Base-by-base conservation (phyloP, 495 filamentous ascomycete species). In the Penicillium paradoxum region DNA sequence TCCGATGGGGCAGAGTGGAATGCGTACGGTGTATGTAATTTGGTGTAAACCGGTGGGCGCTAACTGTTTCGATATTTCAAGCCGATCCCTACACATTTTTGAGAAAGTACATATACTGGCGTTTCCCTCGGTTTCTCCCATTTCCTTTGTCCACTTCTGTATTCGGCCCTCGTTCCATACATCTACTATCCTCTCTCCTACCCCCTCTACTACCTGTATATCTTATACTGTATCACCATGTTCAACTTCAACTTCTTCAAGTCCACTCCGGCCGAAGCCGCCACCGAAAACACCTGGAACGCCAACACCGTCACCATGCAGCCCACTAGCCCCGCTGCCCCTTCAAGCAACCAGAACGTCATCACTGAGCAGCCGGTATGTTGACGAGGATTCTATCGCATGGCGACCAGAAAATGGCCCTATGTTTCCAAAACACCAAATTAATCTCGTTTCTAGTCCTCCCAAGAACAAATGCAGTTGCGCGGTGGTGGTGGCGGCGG, bases 401-500 rank as follows among this genome's bases (percentile, higher is more conserved):
- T 50, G 7, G 24, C 25, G 4, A 8, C 3, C 30, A 32, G 4
- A 17, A 32, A 47, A 25, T 3, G 21, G 24, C 7, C 11, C 1
- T 1, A 30, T 9, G 25, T 27, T 37, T 19, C 8, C 8, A n/a
- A 0, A n/a, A 52, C 21, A n/a, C 11, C n/a, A 49, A 43, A 58
- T 36, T 58, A 55, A 58, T 9, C 6, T 33, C 22, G 2, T 13
- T 5, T 45, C 4, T 34, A 76, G 71, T 8, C 62, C 29, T 45
- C 50, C 53, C 64, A 72, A 39, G 71, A 76, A 54, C 51, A 64
- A 15, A 73, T 74, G 73, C 59, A 64, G 47, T 63, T 76, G 36
- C 73, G 73, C 24, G 72, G 73, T 58, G 73, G 73, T 66, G 69
- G 65, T 37, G 69, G 59, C 34, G 69, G 69, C 45, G 73, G 65